Base-by-base conservation (phyloP, 2,329 filamentous ascomycete genomes). In the Apiospora saccharicola region DNA sequence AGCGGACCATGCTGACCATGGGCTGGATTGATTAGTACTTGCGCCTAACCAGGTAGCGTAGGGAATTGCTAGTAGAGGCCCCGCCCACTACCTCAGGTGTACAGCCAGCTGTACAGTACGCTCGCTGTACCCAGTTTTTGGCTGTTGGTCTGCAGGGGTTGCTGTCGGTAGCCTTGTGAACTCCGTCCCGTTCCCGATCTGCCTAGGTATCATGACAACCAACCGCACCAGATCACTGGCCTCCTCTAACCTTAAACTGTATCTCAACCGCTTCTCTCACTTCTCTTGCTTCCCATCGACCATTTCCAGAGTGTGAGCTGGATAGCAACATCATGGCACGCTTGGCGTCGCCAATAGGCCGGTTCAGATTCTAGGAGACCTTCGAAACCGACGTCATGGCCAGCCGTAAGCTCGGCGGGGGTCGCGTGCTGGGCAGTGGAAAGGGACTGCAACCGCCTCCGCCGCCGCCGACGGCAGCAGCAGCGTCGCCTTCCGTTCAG, bases 381-480 rank as follows among this genome's bases (percentile, higher is more conserved):
- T 51, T 51, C 24, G 30, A 46, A 43, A 71, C 44, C 67, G 49
- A 68, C 82, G 83, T 78, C 82, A 97, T 97, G 94, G 93, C 94
- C 78, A 89, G 89, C 83, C 91, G 94, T 86, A 95, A 93, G 87
- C 89, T 98, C 82, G 96, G 96, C 83, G 95, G 96, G 84, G 96
- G 96, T 82, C 91, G 96, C 85, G 92, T 98, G 80, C 86, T 98
- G 78, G 96, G 96, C 79, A 97, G 89, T 85, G 94, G 94, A 79
- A 94, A 92, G 83, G 91, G 92, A 79, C 90, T 98, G 78, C 93
- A 92, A 77, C 93, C 94, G 78, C 87, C 89, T 37, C 71, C 68
- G 41, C 93, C 94, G 78, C 87, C 89, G 37, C 71, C 68, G 41
- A 68, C 72, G 34, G 72, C 72, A 24, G 71, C 72, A 30, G 47